These are phyloP conservation scores for Vitis cinerea DNA, from an alignment of 164 flowering plant genomes.

Conservation along the genomic window DNA sequence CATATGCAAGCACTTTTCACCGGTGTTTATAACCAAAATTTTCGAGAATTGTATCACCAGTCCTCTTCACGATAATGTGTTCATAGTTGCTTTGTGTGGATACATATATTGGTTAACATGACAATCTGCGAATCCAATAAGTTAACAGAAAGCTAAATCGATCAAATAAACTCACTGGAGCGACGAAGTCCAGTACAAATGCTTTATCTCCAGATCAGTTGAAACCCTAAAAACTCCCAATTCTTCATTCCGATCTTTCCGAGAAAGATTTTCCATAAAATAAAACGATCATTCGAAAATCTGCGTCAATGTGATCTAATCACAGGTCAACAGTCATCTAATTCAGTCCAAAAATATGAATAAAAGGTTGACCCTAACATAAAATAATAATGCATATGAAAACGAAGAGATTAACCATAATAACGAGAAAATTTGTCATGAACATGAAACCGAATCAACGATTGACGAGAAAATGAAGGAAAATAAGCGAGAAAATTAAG, in stretches of 20 bases:
- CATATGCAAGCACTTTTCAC: too few relatives aligned
- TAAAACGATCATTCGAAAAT: not conserved
- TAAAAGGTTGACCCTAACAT: conserved; percentile 2
- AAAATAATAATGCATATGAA: conserved; percentile 6
- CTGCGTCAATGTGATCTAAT: conserved; percentile 10
- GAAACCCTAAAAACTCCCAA: conserved; percentile 21
- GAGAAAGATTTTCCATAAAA: conserved; percentile 12
- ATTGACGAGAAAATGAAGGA: not conserved
- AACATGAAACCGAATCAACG: too few relatives aligned
- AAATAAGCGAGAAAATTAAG: not conserved
- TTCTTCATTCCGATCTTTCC: conserved; percentile 14
- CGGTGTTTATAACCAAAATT: too few relatives aligned
- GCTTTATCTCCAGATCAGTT: conserved; percentile 22
- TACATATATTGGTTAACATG: too few relatives aligned
- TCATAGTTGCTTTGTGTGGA: too few relatives aligned
- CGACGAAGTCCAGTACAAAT: conserved; percentile 18
- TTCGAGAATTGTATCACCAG: too few relatives aligned
- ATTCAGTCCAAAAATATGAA: not conserved
- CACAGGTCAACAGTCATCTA: conserved; percentile 10
- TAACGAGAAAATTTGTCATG: not conserved
- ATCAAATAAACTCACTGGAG: conserved; percentile 22
- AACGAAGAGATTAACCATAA: conserved; percentile 2
- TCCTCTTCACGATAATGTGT: too few relatives aligned
- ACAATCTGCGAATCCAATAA: not conserved
- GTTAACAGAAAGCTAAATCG: not conserved